Conservation (phyloP, 768 basidiomycete species). For the Lentinula edodes region DNA sequence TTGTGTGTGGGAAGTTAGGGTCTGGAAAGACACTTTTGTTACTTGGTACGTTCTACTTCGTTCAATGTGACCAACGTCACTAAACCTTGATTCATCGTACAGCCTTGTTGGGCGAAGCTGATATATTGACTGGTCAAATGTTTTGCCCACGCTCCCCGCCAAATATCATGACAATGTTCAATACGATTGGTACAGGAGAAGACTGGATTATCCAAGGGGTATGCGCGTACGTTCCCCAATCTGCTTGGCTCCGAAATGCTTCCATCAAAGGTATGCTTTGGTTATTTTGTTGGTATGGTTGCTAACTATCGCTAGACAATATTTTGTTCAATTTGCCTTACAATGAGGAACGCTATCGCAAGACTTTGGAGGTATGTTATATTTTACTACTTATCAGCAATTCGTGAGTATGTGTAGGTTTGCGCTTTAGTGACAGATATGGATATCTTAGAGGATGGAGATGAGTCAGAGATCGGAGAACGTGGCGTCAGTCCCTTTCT, state of each 20-base stretch:
- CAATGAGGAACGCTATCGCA: slow-evolving; percentile 66
- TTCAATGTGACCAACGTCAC: not conserved
- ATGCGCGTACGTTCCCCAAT: slow-evolving; percentile 85
- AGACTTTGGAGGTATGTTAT: slow-evolving; percentile 68
- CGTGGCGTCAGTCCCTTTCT: slow-evolving; percentile 65
- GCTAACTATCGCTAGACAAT: slow-evolving; percentile 32
- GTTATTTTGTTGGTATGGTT: not conserved
- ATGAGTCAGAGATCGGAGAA: slow-evolving; percentile 85
- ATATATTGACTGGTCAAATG: slow-evolving; percentile 76
- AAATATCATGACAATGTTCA: slow-evolving; percentile 63
- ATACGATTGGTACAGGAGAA: slow-evolving; percentile 36
- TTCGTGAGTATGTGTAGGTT: slow-evolving; percentile 28
- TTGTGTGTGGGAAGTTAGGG: slow-evolving; percentile 87
- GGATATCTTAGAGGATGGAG: slow-evolving; percentile 81
- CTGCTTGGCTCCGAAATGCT: slow-evolving; percentile 71
- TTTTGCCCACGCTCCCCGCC: slow-evolving; percentile 82
- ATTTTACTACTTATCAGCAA: slow-evolving; percentile 13
- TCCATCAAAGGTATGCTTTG: slow-evolving; percentile 43
- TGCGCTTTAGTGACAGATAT: slow-evolving; percentile 71
- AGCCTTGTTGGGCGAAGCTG: slow-evolving; percentile 86
- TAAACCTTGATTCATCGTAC: slow-evolving; percentile 1
- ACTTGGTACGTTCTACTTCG: slow-evolving; percentile 35
- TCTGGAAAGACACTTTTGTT: slow-evolving; percentile 85
- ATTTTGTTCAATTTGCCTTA: slow-evolving; percentile 79
- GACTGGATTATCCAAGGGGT: slow-evolving; percentile 76